Evolutionary conservation across 2,329 filamentous ascomycete species (phyloP), one percentile per base, ranked within the genome.

Genomic region (Dactylella cylindrospora): DNA sequence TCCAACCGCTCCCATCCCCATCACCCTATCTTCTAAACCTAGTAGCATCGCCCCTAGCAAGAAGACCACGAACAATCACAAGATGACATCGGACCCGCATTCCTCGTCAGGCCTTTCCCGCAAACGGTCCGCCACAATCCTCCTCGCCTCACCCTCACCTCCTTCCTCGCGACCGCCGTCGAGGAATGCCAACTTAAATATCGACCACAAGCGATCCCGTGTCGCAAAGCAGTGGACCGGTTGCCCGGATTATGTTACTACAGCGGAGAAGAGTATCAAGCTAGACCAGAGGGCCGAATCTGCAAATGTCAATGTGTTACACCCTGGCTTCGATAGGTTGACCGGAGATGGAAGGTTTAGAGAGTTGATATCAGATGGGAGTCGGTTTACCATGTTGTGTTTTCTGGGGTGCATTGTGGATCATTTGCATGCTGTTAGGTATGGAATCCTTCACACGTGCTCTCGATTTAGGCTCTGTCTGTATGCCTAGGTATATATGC

Each of bases 311-410:
- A 62, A 60, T 32, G 64, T 68, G 22, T 36, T 68, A 32, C 61
- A 57, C 45, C 60, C 61, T 7, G 66, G 47, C 3, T 33, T 51
- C 8, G 61, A 67, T 13, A 28, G 50, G 32, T 41, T 68, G 28
- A 64, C 55, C 19, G 33, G 51, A 5, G 61, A 65, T 6, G 46
- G 64, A 15, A 32, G 57, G 35, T 66, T 68, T 17, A 54, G 52
- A 10, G 66, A 64, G 43, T 41, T 69, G 20, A 43, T 66, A 13
- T 47, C 54, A 20, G 38, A 44, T 9, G 47, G 60, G 15, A 60
- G 67, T 39, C 65, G 66, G 36, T 66, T 68, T 43, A 68, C 61
- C n/a, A 67, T 69, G 45, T 43, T 70, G 25, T 68, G 66, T 44
- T 67, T 70, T 45, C 36, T 69, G 20, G 68, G 68, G 20, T 65